Percentiles rank a stretch among this genome's conserved stretches.
Evolutionary conservation across 208 protist species (phyloP).

Genomic region (Trypanosoma brucei): DNA sequence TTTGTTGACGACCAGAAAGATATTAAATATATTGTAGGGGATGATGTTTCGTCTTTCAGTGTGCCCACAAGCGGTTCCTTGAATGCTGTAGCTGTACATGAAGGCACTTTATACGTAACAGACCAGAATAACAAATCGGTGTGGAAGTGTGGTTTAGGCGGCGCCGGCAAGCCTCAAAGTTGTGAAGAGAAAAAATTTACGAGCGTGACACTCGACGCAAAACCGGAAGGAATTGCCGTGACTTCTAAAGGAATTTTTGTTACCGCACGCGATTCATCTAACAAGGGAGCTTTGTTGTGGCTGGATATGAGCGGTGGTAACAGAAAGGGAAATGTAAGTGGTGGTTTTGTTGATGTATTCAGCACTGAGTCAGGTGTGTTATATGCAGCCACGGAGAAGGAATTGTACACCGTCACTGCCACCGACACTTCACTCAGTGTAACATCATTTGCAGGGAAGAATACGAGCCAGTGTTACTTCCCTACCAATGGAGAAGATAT

Average conservation of each 20-base stretch:
- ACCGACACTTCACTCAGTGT: slow-evolving; percentile 6
- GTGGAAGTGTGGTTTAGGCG: slow-evolving; percentile 21
- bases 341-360: slow-evolving; percentile 8
- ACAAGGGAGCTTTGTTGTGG: neutral
- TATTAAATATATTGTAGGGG: slow-evolving; percentile 12
- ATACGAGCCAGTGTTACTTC: neutral
- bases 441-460: slow-evolving; percentile 23
- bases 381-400: slow-evolving; percentile 20
- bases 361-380: neutral
- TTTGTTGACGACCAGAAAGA: slow-evolving; percentile 22
- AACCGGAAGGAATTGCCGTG: slow-evolving; percentile 16
- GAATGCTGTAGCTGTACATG: slow-evolving; percentile 26
- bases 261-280: slow-evolving; percentile 2
- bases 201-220: slow-evolving; percentile 6
- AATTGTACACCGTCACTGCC: slow-evolving; percentile 25
- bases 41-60: neutral
- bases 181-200: slow-evolving; percentile 4
- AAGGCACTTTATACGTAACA: slow-evolving; percentile 25
- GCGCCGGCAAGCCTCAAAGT: neutral
- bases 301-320: neutral
- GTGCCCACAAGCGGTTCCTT: neutral
- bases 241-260: slow-evolving; percentile 23
- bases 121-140: slow-evolving; percentile 14
- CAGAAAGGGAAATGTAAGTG: neutral
- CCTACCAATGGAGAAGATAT: slow-evolving; percentile 28